Evolutionary conservation across 306 rosid species (phyloP).

Genomic region (Sicyos baderoa): DNA sequence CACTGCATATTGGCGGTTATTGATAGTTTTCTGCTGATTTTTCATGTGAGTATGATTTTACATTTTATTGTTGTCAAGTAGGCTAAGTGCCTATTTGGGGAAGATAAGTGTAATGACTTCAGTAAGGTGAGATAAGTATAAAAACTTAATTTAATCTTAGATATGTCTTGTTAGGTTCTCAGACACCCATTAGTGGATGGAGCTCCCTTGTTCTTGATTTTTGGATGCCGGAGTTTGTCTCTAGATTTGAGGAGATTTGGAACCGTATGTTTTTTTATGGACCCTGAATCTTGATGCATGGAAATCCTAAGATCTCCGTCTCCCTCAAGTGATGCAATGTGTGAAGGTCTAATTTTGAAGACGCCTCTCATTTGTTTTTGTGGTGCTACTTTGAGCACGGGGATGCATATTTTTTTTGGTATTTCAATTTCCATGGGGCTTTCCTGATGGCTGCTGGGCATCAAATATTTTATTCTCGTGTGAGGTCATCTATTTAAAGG

Average conservation of each 20-base stretch:
- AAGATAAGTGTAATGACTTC: neutral
- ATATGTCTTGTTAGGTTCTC: slow-evolving; percentile 1
- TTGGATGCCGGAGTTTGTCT: slow-evolving; percentile 3
- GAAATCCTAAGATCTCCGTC: slow-evolving; percentile 10
- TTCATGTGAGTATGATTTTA: neutral
- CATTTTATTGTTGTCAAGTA: neutral
- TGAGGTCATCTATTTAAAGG: neutral
- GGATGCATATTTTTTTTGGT: neutral
- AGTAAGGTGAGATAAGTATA: neutral
- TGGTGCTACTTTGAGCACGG: neutral
- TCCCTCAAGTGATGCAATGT: slow-evolving; percentile 12
- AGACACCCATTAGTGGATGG: slow-evolving; percentile 1
- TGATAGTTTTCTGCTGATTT: neutral
- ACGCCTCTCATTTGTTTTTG: neutral
- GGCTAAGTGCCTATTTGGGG: neutral
- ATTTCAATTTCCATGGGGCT: slow-evolving; percentile 7
- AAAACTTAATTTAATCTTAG: neutral
- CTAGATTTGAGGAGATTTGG: neutral
- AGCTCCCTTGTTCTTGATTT: slow-evolving; percentile 8
- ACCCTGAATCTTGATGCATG: slow-evolving; percentile 2
- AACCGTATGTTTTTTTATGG: neutral
- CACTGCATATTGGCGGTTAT: neutral
- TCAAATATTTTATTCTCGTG: neutral
- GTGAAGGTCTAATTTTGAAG: neutral
- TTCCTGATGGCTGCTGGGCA: neutral